phyloP scores from a whole-genome alignment of 1,284 basidiomycete genomes.

The Peniophora sp. region DNA sequence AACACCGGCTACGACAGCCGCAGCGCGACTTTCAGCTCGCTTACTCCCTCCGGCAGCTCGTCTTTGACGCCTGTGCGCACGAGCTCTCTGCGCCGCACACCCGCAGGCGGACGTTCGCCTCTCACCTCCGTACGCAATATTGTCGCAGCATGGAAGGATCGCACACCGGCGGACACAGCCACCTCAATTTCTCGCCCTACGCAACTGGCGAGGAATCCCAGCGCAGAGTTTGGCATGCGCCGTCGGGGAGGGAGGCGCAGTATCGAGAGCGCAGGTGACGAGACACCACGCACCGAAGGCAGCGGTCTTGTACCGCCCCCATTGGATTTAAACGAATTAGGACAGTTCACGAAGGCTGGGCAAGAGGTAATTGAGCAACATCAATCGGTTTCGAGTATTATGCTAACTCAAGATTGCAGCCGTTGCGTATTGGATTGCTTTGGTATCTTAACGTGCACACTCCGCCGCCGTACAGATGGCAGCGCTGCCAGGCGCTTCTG shows the following conservation, averaged over 20 bases:
- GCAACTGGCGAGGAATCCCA: slow-evolving; percentile 18
- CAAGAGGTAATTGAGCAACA: slow-evolving; percentile 35
- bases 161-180: slow-evolving; percentile 33
- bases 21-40: too few species aligned
- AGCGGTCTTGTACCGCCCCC: slow-evolving; percentile 28
- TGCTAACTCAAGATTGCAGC: slow-evolving; percentile 36
- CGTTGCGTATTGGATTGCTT: slow-evolving; percentile 71
- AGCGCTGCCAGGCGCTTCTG: slow-evolving; percentile 75
- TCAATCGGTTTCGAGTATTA: slow-evolving; percentile 3
- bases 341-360: slow-evolving; percentile 27
- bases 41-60: too few species aligned
- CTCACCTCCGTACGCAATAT: slow-evolving; percentile 70
- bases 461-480: slow-evolving; percentile 72
- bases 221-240: slow-evolving; percentile 57
- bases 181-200: slow-evolving; percentile 24
- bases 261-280: slow-evolving; percentile 27
- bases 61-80: slow-evolving; percentile 27
- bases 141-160: slow-evolving; percentile 73
- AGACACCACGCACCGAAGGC: slow-evolving; percentile 5
- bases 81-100: slow-evolving; percentile 42
- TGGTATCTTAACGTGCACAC: slow-evolving; percentile 90
- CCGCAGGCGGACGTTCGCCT: slow-evolving; percentile 57
- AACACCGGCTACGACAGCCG: too few species aligned
- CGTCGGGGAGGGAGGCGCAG: slow-evolving; percentile 44
- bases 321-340: slow-evolving; percentile 38